Evolutionary conservation across 2,329 filamentous ascomycete genomes (phyloP).

Genomic region (Aspergillus sp.): DNA sequence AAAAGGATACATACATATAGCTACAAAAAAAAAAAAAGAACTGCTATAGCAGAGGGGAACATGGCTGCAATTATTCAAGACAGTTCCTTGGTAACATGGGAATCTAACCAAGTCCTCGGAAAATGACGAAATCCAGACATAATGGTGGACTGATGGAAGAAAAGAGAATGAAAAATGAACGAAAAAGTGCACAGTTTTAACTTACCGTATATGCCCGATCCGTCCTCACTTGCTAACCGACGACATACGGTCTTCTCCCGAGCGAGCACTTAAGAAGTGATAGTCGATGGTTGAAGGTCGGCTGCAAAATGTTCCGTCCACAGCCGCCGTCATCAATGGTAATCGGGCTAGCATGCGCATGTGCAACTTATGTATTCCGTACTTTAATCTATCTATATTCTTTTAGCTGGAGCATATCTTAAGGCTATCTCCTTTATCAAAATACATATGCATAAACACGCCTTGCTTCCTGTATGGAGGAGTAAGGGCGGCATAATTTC

Average conservation of each 20-base stretch:
- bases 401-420: too few species aligned
- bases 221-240: not conserved
- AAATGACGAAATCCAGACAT: not conserved
- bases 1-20: not conserved
- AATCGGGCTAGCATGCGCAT: not conserved
- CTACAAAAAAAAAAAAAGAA: not conserved
- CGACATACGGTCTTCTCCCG: not conserved
- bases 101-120: not conserved
- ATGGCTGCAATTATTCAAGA: not conserved
- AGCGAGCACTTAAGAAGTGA: not conserved
- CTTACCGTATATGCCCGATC: not conserved
- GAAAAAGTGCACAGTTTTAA: not conserved
- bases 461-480: not conserved
- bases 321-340: not conserved
- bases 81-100: not conserved
- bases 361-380: not conserved
- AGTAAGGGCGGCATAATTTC: not conserved
- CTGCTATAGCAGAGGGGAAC: not conserved
- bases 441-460: not conserved
- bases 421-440: too few species aligned
- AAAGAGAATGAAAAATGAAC: too few species aligned
- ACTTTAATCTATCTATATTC: not conserved
- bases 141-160: not conserved
- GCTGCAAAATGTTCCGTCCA: not conserved
- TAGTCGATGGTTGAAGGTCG: not conserved